Evolutionary conservation across 2,329 filamentous ascomycete species (phyloP), one percentile per base, ranked within the genome.

Genomic region (Eurotiales sp.): DNA sequence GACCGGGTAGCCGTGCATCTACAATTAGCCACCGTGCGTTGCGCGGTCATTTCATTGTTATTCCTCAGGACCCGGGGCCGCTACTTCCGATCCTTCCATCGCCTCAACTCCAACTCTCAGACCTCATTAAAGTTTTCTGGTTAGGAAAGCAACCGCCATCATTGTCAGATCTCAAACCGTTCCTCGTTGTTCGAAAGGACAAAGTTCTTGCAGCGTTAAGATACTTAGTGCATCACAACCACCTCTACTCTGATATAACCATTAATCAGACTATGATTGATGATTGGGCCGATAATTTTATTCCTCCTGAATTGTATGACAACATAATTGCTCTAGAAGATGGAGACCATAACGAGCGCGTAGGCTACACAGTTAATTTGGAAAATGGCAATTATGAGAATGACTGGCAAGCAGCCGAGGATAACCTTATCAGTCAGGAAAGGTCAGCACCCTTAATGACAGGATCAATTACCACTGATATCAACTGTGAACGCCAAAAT

Each of bases 31-130:
- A 56, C 37, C 39, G 30, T 36, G 44, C 46, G 8, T 7, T 55
- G 11, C 55, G 52, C 5, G 52, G 55, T 22, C 49, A 56, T 48
- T 49, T 54, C 15, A 52, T 56, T n/a, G 14, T 55, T 12, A 50
- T 56, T 23, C 52, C 52, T 10, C 52, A 55, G 23, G 45, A 56
- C 19, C 55, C 52, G 2, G 37, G 44, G n/a, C 52, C 55, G 14
- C 50, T 56, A 8, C 52, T 56, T 22, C 21, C 39, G 30, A 55
- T 56, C 17, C 34, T 56, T 8, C 55, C 52, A 22, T 52, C 48
- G 12, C 23, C 44, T 2, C 19, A 23, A 2, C 22, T 55, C 2
- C 15, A 27, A 3, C 37, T 55, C 6, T 8, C 25, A 6, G 39
- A 47, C 2, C n/a, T 46, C 4, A 48, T 55, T 27, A 53, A 51